Base-by-base conservation (phyloP, 2,329 filamentous ascomycete species). In the Pseudogymnoascus verrucosus region DNA sequence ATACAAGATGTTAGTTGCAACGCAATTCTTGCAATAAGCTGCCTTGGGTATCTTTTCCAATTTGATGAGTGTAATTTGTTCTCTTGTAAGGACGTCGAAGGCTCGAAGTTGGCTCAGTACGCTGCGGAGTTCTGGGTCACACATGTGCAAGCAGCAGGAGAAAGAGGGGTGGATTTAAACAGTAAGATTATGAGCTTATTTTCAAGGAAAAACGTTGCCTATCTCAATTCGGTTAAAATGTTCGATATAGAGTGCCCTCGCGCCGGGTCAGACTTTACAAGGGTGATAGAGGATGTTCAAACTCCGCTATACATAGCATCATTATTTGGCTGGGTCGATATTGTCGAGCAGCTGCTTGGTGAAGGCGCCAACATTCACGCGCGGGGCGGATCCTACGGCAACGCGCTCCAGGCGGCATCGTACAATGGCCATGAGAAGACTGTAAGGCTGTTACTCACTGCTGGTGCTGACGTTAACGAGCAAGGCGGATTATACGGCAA, bases 1-100 rank as follows among this genome's bases (percentile, higher is more conserved):
- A 59, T 26, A 16, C 47, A 47, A 61, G 68, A 14, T 72, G 71
- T 60, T 63, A 73, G n/a, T 64, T 64, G 11, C 72, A 74, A 62
- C 51, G 71, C 10, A 64, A 69, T 16, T 60, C 68, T 62, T 62
- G 67, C 59, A 31, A 64, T 16, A 28, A 44, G 14, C 47, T 54
- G 37, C 7, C 47, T 37, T 0, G 57, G 23, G 34, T 37, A 37
- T 14, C 34, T 54, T 23, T 7, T 54, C 6, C 26, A 16, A 31
- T 47, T 42, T 60, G 14, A n/a, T 7, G 21, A 61, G 37, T 40
- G 37, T 14, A 11, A 62, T 31, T 5, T 60, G 28, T 14, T 28
- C 7, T 63, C 44, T 44, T 37, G n/a, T 19, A 11, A 67, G 21
- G 16, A 12, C 12, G 6, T 54, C 47, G 7, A 54, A 23, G 19